phyloP scores from a whole-genome alignment of 768 basidiomycete species.

The Kondoa subrosea region DNA sequence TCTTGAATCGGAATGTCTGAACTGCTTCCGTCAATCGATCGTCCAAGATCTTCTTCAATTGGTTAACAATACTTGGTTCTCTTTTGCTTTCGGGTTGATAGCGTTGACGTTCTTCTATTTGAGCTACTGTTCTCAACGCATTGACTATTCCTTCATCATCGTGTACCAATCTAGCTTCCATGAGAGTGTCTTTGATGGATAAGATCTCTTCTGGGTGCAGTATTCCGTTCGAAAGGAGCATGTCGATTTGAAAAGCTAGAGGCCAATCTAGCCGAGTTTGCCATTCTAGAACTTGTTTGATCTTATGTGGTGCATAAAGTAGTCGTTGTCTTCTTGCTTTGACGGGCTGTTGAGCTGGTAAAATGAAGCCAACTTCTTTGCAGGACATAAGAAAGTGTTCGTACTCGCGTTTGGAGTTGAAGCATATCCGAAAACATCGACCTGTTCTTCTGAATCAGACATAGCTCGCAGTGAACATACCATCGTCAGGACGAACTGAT shows the following conservation, averaged over 20 bases:
- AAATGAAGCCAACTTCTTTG: not conserved
- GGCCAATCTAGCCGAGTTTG: not conserved
- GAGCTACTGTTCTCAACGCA: slow-evolving; percentile 12
- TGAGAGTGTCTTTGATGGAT: slow-evolving; percentile 2
- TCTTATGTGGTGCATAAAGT: not conserved
- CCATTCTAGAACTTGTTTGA: not conserved
- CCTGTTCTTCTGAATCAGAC: not conserved
- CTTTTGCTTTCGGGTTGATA: slow-evolving; percentile 10
- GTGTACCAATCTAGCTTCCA: slow-evolving; percentile 3
- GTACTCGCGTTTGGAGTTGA: not conserved
- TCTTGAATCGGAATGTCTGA: slow-evolving; percentile 1
- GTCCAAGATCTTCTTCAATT: not conserved
- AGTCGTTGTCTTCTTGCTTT: not conserved
- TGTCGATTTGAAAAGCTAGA: slow-evolving; percentile 14
- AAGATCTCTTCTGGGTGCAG: slow-evolving; percentile 12
- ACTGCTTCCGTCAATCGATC: slow-evolving; percentile 7
- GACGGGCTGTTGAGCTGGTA: not conserved
- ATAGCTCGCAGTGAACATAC: not conserved
- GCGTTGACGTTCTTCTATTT: slow-evolving; percentile 10
- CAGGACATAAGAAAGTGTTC: not conserved
- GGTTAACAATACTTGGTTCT: not conserved
- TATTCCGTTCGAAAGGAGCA: slow-evolving; percentile 12
- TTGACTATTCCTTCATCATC: slow-evolving; percentile 12
- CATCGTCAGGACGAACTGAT: not conserved
- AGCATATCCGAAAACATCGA: not conserved